phyloP scores from a whole-genome alignment of 2,329 filamentous ascomycete species.

The Pyricularia sp. region DNA sequence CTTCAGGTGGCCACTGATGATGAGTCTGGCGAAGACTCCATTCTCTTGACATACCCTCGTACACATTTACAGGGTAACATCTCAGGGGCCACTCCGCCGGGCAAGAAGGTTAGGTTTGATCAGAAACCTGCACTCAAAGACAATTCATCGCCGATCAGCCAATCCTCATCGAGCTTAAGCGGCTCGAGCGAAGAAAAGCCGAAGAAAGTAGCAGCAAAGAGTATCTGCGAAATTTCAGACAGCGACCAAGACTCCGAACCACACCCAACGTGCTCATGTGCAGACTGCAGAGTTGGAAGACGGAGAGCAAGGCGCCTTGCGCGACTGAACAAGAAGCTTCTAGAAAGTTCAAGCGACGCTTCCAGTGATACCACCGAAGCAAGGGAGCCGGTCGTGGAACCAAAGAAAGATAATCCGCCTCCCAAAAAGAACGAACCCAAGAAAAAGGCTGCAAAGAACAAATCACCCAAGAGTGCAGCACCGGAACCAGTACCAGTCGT shows the following conservation, averaged over 20 bases:
- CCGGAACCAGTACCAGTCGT: neutral
- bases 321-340: slow-evolving; percentile 6
- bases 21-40: slow-evolving; percentile 36
- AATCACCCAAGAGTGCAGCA: slow-evolving; percentile 6
- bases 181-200: slow-evolving; percentile 1
- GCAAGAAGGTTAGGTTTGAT: slow-evolving; percentile 36
- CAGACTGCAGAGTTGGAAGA: slow-evolving; percentile 17
- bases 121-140: slow-evolving; percentile 28
- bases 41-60: slow-evolving; percentile 40
- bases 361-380: slow-evolving; percentile 7
- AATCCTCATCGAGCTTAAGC: slow-evolving; percentile 10
- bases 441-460: slow-evolving; percentile 1
- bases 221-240: slow-evolving; percentile 5
- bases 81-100: neutral
- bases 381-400: neutral
- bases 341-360: neutral
- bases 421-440: slow-evolving; percentile 2
- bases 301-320: slow-evolving; percentile 15
- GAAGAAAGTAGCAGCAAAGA: slow-evolving; percentile 8
- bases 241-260: slow-evolving; percentile 20
- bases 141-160: slow-evolving; percentile 10
- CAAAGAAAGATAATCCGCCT: neutral
- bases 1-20: slow-evolving; percentile 41
- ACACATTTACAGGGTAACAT: neutral
- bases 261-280: slow-evolving; percentile 25